Evolutionary conservation across 345 rosid species (phyloP), one percentile per base, ranked within the genome.

Genomic region (Corchorus olitorius): DNA sequence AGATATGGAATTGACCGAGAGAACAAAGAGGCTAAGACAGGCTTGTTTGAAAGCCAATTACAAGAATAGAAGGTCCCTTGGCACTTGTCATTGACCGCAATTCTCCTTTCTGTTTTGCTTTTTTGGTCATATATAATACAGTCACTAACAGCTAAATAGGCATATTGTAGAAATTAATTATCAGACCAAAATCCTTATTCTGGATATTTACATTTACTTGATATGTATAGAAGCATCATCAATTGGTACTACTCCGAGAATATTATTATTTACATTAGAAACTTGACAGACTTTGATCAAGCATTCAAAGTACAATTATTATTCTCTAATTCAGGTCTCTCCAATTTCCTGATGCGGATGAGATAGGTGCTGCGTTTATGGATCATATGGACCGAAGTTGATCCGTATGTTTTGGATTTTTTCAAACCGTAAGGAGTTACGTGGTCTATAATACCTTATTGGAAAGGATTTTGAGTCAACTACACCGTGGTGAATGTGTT

Each of bases 21-120:
- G 81, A 73, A 83, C 90, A 0, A 88, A 86, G 83, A 88, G 74
- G 84, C 78, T 88, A 14, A 83, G 94, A 63, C 94, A 90, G 79
- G 89, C 86, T 56, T 87, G 89, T 68, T 90, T 88, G 83, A 90
- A 90, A 61, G 94, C 90, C 12, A 88, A 86, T 68, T 88, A 90
- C 80, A 86, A 90, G 87, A 88, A 59, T 73, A 79, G 81, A 71
- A 83, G 45, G 84, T 56, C 75, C 65, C 20, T 55, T 2, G 64
- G 52, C 2, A 27, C 56, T 11, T 46, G 33, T 76, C 79, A 22
- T 72, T 81, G 80, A 79, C 81, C 53, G 4, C 13, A 5, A 43
- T 33, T 45, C 61, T 12, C 17, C 16, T 33, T 14, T 34, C 22
- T 52, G 68, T 39, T 39, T 41, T 50, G 9, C 46, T 69, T 49